These are phyloP conservation scores for Gyrodon lividus DNA, from an alignment of 768 basidiomycete genomes.

Conservation along the genomic window DNA sequence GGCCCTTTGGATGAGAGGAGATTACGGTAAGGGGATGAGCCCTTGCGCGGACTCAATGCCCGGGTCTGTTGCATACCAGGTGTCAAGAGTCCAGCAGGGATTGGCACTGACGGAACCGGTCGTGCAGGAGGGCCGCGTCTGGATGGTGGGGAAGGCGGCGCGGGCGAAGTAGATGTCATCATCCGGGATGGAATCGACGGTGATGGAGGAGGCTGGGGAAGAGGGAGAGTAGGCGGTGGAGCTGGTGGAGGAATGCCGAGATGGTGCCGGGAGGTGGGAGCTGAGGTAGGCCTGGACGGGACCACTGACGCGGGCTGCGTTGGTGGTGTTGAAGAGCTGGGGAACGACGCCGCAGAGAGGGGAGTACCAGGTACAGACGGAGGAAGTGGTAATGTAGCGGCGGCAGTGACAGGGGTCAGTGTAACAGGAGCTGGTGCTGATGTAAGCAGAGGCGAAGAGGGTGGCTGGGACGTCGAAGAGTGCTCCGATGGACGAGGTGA, in stretches of 20 bases:
- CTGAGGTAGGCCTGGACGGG: slow-evolving; percentile 7
- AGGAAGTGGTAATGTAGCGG: slow-evolving; percentile 13
- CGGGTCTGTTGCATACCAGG: slow-evolving; percentile 6
- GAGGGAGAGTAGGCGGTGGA: slow-evolving; percentile 31
- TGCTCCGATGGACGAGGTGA: slow-evolving; percentile 12
- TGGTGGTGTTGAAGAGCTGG: not conserved
- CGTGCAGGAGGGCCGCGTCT: slow-evolving; percentile 16
- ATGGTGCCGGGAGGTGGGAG: slow-evolving; percentile 26
- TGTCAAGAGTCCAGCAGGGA: not conserved
- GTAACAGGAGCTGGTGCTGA: slow-evolving; percentile 6
- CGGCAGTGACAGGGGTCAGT: slow-evolving; percentile 4
- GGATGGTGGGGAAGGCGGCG: slow-evolving; percentile 6
- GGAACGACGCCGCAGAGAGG: slow-evolving; percentile 14
- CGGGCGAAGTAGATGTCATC: not conserved
- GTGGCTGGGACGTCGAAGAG: not conserved
- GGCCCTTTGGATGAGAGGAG: slow-evolving; percentile 16
- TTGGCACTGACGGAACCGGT: slow-evolving; percentile 15
- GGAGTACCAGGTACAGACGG: slow-evolving; percentile 21
- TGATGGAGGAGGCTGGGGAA: slow-evolving; percentile 28
- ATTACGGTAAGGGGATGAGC: slow-evolving; percentile 23
- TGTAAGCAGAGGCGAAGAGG: slow-evolving; percentile 11
- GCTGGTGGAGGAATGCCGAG: slow-evolving; percentile 28
- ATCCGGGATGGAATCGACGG: slow-evolving; percentile 5
- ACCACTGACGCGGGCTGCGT: not conserved
- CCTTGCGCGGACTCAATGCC: slow-evolving; percentile 14